Percentiles rank a stretch among this genome's conserved stretches.
Conservation (phyloP, 768 basidiomycete species). For the Amanita subjunquillea region DNA sequence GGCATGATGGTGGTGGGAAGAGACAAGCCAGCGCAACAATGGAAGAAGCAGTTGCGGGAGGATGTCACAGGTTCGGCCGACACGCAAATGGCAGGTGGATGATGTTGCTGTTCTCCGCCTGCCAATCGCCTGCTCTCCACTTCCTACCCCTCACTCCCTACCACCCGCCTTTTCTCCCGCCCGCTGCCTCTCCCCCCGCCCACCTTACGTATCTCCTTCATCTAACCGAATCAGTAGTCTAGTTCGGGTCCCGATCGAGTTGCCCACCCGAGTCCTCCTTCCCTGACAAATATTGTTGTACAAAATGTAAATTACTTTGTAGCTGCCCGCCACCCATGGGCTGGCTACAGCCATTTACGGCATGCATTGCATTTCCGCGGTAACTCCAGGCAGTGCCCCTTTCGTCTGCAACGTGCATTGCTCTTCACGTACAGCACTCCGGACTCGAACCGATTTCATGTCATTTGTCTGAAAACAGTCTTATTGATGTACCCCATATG, state of each 20-base stretch:
- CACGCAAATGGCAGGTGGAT: constrained; percentile 12
- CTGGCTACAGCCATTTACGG: background rate
- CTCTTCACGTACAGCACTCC: background rate
- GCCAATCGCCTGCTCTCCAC: constrained; percentile 1
- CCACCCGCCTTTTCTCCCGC: background rate
- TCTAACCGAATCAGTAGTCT: constrained; percentile 12
- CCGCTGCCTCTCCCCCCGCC: background rate
- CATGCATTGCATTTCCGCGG: constrained; percentile 4
- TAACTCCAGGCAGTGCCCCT: background rate
- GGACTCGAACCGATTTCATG: background rate
- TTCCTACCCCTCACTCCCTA: background rate
- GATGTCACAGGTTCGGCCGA: constrained; percentile 20
- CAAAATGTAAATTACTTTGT: too few species aligned
- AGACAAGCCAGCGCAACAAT: constrained; percentile 35
- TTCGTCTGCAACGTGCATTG: background rate
- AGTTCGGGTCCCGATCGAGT: constrained; percentile 8
- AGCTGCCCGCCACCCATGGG: too few species aligned
- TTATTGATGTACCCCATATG: background rate
- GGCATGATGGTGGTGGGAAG: constrained; percentile 31
- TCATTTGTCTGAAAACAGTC: background rate
- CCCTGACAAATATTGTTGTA: background rate
- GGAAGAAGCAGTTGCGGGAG: constrained; percentile 18
- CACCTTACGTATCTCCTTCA: constrained; percentile 10
- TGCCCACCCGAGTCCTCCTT: constrained; percentile 1
- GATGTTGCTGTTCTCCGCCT: background rate